Evolutionary conservation across 805 yeast genomes (phyloP).

Genomic region (Sugiyamaella boreocaroliniensis): DNA sequence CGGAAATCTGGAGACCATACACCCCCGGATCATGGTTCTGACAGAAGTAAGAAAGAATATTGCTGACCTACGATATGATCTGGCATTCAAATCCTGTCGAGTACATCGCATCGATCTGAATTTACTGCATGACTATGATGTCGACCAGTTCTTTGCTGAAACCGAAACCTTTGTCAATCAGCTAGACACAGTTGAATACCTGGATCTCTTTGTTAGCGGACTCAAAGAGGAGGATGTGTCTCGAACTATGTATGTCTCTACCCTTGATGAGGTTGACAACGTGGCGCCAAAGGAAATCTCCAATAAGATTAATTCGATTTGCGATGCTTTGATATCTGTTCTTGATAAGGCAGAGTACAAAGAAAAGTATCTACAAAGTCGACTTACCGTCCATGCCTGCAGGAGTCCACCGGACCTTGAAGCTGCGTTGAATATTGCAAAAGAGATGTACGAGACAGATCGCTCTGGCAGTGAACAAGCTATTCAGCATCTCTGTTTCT

Average conservation of each 20-base stretch:
- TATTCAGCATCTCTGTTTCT: constrained; percentile 79
- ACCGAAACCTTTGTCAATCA: constrained; percentile 63
- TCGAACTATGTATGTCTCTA: constrained; percentile 73
- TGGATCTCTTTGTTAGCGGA: constrained; percentile 83
- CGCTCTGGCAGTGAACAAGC: constrained; percentile 39
- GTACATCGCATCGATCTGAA: constrained; percentile 89
- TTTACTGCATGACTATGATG: constrained; percentile 80
- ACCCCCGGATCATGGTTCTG: constrained; percentile 87
- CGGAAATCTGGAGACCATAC: constrained; percentile 91
- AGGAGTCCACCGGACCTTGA: constrained; percentile 79
- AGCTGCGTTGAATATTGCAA: constrained; percentile 62
- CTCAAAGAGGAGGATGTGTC: constrained; percentile 82
- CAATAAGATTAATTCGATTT: constrained; percentile 61
- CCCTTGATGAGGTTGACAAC: constrained; percentile 28
- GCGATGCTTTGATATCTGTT: constrained; percentile 60
- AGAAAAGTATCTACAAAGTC: constrained; percentile 60
- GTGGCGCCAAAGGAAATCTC: not conserved
- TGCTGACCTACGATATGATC: constrained; percentile 46
- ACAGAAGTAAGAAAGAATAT: constrained; percentile 73
- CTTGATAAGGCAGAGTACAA: constrained; percentile 46
- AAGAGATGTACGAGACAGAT: constrained; percentile 27
- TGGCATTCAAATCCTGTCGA: constrained; percentile 81
- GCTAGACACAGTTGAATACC: constrained; percentile 62
- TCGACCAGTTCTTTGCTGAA: constrained; percentile 57
- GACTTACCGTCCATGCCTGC: constrained; percentile 88